Base-by-base conservation (phyloP, 805 yeast genomes). In the Wickerhamomyces mucosus region DNA sequence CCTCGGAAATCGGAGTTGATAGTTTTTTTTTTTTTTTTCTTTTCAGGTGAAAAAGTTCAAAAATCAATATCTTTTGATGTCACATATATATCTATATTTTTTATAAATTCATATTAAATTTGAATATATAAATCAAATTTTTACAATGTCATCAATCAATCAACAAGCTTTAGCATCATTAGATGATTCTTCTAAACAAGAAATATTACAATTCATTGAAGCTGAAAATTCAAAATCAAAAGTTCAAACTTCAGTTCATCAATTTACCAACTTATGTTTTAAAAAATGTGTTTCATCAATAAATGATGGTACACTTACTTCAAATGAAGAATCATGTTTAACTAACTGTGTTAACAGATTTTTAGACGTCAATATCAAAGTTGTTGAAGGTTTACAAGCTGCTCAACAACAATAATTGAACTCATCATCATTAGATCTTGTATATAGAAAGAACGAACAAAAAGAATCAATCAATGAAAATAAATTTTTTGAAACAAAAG, bases 251-350 rank as follows among this genome's bases (percentile, higher is more conserved):
- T 75, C 94, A 21, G 81, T 88, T 38, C 95, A 88, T 55, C 73
- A 69, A 48, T 85, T 84, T 69, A 86, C 96, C 18, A 88, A 85
- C 51, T 67, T 78, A 65, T 88, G 97, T 55, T 88, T 85, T 68
- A 82, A 79, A 54, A 81, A 82, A 59, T 88, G 97, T 57, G 69
- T 85, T 32, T 61, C 56, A 15, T 47, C 46, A 27, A 54, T 72
- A 31, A 58, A 63, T 29, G 57, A 62, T 35, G 69, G 69, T 19
- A 64, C 63, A 28, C 62, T 86, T 41, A 65, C 65, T 40, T 32
- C 59, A 3, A 55, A 55, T 34, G 96, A 88, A 56, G 81, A 78
- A 43, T 56, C 63, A 21, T 88, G 96, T 55, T 60, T 88, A 51
- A 59, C 65, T 37, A 80, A 80, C 61, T 88, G 97, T 56, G 73